Percentiles rank a stretch among this genome's conserved stretches.
Evolutionary conservation across 2,329 filamentous ascomycete genomes (phyloP).

Genomic region (Fusarium sp.): DNA sequence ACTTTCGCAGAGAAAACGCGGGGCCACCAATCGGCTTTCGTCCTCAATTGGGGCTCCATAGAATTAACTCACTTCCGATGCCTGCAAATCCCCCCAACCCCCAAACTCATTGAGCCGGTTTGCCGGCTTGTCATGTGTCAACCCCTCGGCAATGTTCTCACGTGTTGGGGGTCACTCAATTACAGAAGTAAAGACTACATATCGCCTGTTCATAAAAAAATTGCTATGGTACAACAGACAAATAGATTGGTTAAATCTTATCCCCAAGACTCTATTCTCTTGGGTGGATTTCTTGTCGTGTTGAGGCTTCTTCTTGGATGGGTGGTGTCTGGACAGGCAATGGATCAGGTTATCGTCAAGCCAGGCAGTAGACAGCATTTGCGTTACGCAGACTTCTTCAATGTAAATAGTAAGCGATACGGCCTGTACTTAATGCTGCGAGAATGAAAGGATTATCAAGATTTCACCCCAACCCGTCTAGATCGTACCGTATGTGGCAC

Average conservation of each 20-base stretch:
- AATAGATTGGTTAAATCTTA: too few relatives aligned
- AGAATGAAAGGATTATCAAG: too few relatives aligned
- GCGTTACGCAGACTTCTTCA: too few relatives aligned
- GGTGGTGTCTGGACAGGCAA: too few relatives aligned
- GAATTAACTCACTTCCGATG: background rate
- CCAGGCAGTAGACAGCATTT: too few relatives aligned
- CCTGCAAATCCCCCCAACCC: background rate
- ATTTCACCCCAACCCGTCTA: too few relatives aligned
- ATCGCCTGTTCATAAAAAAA: too few relatives aligned
- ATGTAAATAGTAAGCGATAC: too few relatives aligned
- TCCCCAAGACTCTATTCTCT: constrained; percentile 2
- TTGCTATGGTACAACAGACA: too few relatives aligned
- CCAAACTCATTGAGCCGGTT: background rate
- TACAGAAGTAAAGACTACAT: background rate
- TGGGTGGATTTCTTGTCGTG: constrained; percentile 29
- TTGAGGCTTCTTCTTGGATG: background rate
- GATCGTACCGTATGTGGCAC: too few relatives aligned
- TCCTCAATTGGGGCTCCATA: background rate
- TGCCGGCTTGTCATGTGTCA: background rate
- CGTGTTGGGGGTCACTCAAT: background rate
- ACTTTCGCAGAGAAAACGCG: background rate
- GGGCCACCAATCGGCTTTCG: background rate
- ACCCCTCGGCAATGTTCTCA: background rate
- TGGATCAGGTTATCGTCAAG: too few relatives aligned
- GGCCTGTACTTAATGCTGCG: too few relatives aligned